Conservation (phyloP, 768 basidiomycete genomes). For the Cytidiella melzeri region DNA sequence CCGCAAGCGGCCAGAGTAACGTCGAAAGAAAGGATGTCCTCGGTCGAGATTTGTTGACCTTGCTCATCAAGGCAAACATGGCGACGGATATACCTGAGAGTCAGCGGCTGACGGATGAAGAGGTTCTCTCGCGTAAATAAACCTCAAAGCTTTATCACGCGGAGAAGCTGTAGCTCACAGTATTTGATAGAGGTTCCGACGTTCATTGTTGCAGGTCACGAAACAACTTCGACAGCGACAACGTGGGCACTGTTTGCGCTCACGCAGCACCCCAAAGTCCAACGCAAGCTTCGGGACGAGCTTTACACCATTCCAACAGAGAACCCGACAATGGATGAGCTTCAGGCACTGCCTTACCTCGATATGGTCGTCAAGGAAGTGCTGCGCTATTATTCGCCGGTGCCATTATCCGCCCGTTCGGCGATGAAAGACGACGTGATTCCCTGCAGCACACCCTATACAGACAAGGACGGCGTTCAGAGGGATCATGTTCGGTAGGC, state of each 20-base stretch:
- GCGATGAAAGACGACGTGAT: slow-evolving; percentile 41
- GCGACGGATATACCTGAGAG: slow-evolving; percentile 48
- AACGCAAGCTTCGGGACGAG: slow-evolving; percentile 35
- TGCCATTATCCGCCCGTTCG: slow-evolving; percentile 43
- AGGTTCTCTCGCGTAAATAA: slow-evolving; percentile 51
- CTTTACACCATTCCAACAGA: slow-evolving; percentile 40
- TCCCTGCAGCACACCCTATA: slow-evolving; percentile 36
- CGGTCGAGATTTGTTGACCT: slow-evolving; percentile 51
- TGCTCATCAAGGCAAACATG: slow-evolving; percentile 61
- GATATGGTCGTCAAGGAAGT: slow-evolving; percentile 59
- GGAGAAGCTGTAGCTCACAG: too few relatives aligned
- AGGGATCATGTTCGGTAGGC: slow-evolving; percentile 25
- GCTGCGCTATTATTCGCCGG: slow-evolving; percentile 49
- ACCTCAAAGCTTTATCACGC: too few relatives aligned
- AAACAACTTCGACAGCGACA: slow-evolving; percentile 34
- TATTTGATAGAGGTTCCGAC: slow-evolving; percentile 23
- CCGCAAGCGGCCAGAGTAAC: slow-evolving; percentile 18
- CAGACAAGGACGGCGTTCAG: slow-evolving; percentile 12
- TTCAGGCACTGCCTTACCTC: slow-evolving; percentile 63
- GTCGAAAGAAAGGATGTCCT: slow-evolving; percentile 25
- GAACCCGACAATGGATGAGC: slow-evolving; percentile 62
- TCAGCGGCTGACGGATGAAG: slow-evolving; percentile 54
- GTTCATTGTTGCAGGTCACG: slow-evolving; percentile 21
- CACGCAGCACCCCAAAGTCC: slow-evolving; percentile 30
- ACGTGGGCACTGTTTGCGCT: slow-evolving; percentile 34